These are phyloP conservation scores for Leishmania turanica DNA, from an alignment of 208 protist species.

Conservation along the genomic window DNA sequence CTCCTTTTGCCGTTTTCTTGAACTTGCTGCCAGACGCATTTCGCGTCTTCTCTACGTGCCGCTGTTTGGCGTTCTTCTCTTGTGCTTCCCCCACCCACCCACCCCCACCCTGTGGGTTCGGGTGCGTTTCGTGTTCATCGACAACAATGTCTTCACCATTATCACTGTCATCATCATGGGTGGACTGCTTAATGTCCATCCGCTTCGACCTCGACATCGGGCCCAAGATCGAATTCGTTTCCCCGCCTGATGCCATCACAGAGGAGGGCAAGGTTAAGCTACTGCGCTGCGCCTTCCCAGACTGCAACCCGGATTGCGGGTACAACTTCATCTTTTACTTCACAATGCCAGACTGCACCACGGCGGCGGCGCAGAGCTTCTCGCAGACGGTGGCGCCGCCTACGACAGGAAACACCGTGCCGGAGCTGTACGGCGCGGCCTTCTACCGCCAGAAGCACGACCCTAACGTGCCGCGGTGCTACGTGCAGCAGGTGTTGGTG, in stretches of 20 bases:
- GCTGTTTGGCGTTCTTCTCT: background rate
- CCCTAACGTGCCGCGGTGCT: slow-evolving; percentile 67
- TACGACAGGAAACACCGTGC: slow-evolving; percentile 27
- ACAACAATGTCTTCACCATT: background rate
- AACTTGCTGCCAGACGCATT: background rate
- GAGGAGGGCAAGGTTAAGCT: slow-evolving; percentile 53
- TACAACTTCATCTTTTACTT: slow-evolving; percentile 91
- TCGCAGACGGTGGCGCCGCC: slow-evolving; percentile 35
- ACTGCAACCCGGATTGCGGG: slow-evolving; percentile 83
- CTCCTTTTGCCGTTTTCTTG: background rate
- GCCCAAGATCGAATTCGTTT: slow-evolving; percentile 70
- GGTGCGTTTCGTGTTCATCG: background rate
- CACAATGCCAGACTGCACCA: slow-evolving; percentile 66
- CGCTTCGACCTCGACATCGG: slow-evolving; percentile 89
- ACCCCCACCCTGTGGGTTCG: background rate
- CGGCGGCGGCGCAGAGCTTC: slow-evolving; percentile 21
- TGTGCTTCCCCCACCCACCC: slow-evolving; percentile 20
- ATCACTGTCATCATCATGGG: slow-evolving; percentile 53
- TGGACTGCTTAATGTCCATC: slow-evolving; percentile 82
- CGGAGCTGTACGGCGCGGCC: slow-evolving; percentile 71
- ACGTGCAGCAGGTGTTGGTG: slow-evolving; percentile 89
- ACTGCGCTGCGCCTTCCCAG: slow-evolving; percentile 73
- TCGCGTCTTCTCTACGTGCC: background rate
- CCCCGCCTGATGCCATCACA: slow-evolving; percentile 56
- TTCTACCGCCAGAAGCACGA: slow-evolving; percentile 90